A percentile compares a stretch with the other conserved stretches of the same genome.
These are phyloP conservation scores for Chaetomium strumarium DNA, from an alignment of 2,329 filamentous ascomycete species.

Conservation along the genomic window DNA sequence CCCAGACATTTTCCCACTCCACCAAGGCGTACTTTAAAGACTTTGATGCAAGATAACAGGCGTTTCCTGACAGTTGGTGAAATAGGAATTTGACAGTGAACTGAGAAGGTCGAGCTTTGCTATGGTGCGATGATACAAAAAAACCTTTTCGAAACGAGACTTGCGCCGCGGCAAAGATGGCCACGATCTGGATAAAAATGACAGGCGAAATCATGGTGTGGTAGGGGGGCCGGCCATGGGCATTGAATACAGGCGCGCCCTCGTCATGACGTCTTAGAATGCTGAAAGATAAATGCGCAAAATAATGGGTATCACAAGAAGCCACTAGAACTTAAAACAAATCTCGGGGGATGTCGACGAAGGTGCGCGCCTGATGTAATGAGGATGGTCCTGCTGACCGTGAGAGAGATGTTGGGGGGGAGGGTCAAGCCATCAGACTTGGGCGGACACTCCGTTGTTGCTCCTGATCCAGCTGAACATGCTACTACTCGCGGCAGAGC, in stretches of 20 bases:
- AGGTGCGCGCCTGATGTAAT: background rate
- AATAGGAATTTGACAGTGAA: too few relatives aligned
- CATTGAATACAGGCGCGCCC: background rate
- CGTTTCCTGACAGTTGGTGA: too few relatives aligned
- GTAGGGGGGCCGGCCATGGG: background rate
- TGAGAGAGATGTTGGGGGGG: background rate
- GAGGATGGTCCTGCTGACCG: background rate
- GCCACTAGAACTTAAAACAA: background rate
- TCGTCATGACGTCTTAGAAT: background rate
- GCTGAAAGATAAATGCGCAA: constrained; percentile 15
- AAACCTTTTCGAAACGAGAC: too few relatives aligned
- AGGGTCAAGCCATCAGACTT: constrained; percentile 8
- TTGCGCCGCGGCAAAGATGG: too few relatives aligned
- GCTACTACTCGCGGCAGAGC: constrained; percentile 16
- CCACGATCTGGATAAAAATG: too few relatives aligned
- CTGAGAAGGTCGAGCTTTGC: too few relatives aligned
- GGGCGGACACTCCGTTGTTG: constrained; percentile 18
- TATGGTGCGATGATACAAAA: too few relatives aligned
- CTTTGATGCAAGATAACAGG: too few relatives aligned
- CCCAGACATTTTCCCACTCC: too few relatives aligned
- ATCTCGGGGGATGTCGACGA: background rate
- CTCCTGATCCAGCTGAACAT: constrained; percentile 29
- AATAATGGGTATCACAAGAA: constrained; percentile 23
- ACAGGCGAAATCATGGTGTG: background rate
- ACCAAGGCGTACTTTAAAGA: too few relatives aligned